Evolutionary conservation across 2,329 filamentous ascomycete genomes (phyloP), one percentile per base, ranked within the genome.

Genomic region (Fusarium devonianum): DNA sequence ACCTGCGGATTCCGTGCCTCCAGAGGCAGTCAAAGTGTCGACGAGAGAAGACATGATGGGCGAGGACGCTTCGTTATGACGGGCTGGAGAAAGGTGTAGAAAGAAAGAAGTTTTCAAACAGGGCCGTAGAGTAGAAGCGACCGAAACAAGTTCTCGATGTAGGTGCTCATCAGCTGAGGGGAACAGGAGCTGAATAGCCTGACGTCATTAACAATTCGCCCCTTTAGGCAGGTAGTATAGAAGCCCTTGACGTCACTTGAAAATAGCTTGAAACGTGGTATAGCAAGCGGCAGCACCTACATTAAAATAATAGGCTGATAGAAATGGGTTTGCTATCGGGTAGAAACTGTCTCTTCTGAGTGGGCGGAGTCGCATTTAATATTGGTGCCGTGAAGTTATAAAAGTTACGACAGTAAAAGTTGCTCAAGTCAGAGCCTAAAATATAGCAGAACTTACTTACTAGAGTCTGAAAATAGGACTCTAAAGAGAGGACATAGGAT

Each of bases 1-100:
- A 63, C 62, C 62, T 46, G 59, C 62, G 16, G 62, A 63, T 51
- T 64, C 62, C 4, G 59, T 42, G 45, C 62, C 62, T 53, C 62
- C 62, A 50, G 62, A 64, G 53, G 62, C 62, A 18, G 47, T 63
- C 26, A 64, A 48, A 12, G 52, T 63, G 10, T 65, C 51, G 22
- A 40, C 26, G 28, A 64, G 62, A 12, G 56, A 49, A 7, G 59
- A 35, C 62, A 64, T 64, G 11, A 45, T 62, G 47, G 33, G 12
- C 28, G 13, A 33, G 6, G 17, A 9, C 7, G 29, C 33, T 40
- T 21, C 21, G 14, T 40, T 49, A 10, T 30, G 34, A 34, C 19
- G 21, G 10, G 7, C 2, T 43, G 17, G 11, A 10, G 40, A 28
- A 33, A n/a, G 16, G 46, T 49, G 14, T 4, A 36, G 29, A 30